Base-by-base conservation (phyloP, 768 basidiomycete genomes). In the Hygrocybe punicea region DNA sequence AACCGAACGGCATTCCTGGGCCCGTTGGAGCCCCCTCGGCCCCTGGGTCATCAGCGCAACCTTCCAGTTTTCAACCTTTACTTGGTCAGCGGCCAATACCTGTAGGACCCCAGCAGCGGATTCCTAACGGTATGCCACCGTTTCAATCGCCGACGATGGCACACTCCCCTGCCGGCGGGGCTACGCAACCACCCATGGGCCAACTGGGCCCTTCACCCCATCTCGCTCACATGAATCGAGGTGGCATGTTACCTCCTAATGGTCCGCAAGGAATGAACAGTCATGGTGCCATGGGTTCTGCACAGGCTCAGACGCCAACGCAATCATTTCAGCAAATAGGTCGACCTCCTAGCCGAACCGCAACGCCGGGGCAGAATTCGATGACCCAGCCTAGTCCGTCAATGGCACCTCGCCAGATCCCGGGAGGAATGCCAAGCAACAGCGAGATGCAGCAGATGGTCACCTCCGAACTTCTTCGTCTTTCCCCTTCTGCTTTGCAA, bases 91-190 rank as follows among this genome's bases (percentile, higher is more conserved):
- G 66, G 23, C 78, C 73, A 40, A 19, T 29, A 24, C 52, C 36
- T 6, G 13, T 16, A 9, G 56, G 46, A 2, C 70, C 69, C 14
- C 80, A 71, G 58, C 80, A 77, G 58, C 80, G 79, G 21, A 69
- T 64, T 3, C 73, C 78, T 17, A 80, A 81, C 54, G 83, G 79
- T 13, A 67, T 60, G 3, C 59, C 71, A 13, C 80, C 81, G 8
- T 87, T 84, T 67, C 83, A 79, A 40, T 86, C 85, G 19, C 86
- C 86, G 4, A 84, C 81, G 2, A 84, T 87, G 70, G 75, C 83
- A 2, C 79, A 81, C 51, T 57, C 56, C 14, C 56, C 56, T 46
- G 66, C 65, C 7, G 70, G 70, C 51, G 59, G 59, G 17, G 36
- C 37, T 34, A 11, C 37, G 39, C 73, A 65, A 50, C 68, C 71